Conservation (phyloP, 2,329 filamentous ascomycete species). For the Penicillium hesseltinei region DNA sequence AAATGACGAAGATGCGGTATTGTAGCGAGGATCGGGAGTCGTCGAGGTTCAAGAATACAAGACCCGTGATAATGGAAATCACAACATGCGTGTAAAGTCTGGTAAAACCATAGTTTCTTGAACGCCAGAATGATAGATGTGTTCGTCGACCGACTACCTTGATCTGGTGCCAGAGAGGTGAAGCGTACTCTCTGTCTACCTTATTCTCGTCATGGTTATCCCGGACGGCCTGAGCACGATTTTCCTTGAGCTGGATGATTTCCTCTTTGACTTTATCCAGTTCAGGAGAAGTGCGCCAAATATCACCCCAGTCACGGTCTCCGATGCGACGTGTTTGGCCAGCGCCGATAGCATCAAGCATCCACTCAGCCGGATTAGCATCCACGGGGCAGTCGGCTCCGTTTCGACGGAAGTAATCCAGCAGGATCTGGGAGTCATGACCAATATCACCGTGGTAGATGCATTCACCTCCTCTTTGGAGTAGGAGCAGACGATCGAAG, state of each 20-base stretch:
- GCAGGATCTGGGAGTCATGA: constrained; percentile 48
- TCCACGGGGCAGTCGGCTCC: constrained; percentile 51
- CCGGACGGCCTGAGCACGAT: constrained; percentile 52
- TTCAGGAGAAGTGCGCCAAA: constrained; percentile 73
- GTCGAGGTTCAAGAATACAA: constrained; percentile 76
- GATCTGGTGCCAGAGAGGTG: constrained; percentile 75
- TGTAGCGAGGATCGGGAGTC: constrained; percentile 74
- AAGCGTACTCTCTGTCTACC: constrained; percentile 75
- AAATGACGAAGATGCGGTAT: constrained; percentile 84
- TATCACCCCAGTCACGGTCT: constrained; percentile 73
- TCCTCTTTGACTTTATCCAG: constrained; percentile 64
- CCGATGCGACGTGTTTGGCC: constrained; percentile 71
- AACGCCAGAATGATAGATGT: constrained; percentile 78
- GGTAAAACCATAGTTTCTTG: constrained; percentile 85
- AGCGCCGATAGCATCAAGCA: constrained; percentile 65
- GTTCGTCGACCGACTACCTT: constrained; percentile 70
- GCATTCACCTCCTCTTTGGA: constrained; percentile 54
- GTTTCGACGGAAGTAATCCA: constrained; percentile 54
- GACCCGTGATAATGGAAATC: constrained; percentile 73
- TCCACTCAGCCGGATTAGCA: constrained; percentile 54
- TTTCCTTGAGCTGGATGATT: constrained; percentile 65
- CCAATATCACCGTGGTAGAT: constrained; percentile 58
- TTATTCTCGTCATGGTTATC: constrained; percentile 39
- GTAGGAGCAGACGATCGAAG: constrained; percentile 57
- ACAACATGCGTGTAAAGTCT: constrained; percentile 80